Percentiles rank a stretch among this genome's conserved stretches.
Conservation (phyloP, 768 basidiomycete genomes). For the Lanmaoa pseudosensibilis region DNA sequence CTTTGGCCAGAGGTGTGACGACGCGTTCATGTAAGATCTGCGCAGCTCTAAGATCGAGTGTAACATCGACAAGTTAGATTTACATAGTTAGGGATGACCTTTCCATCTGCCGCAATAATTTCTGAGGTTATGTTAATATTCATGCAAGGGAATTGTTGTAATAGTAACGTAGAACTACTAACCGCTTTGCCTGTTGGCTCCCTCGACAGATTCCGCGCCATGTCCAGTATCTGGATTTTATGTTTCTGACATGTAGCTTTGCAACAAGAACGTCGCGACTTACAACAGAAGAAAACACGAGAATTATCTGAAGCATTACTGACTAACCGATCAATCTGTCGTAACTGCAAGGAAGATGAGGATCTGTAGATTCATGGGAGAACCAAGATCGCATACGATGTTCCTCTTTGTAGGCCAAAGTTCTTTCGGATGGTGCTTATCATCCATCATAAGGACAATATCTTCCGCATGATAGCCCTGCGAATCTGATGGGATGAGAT, state of each 20-base stretch:
- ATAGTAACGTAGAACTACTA: background rate
- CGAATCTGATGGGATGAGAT: background rate
- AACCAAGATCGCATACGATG: conserved; percentile 36
- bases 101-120: conserved; percentile 1
- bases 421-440: conserved; percentile 15
- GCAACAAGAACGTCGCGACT: conserved; percentile 6
- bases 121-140: background rate
- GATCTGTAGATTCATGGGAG: background rate
- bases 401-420: conserved; percentile 41
- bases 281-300: conserved; percentile 55
- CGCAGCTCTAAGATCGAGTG: background rate
- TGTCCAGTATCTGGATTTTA: conserved; percentile 11
- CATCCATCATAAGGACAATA: conserved; percentile 37
- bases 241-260: background rate
- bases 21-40: conserved; percentile 4
- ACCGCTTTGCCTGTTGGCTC: conserved; percentile 51
- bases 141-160: background rate
- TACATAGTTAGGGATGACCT: conserved; percentile 6
- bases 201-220: conserved; percentile 22
- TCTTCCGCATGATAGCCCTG: conserved; percentile 39
- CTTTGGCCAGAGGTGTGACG: conserved; percentile 1
- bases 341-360: conserved; percentile 30
- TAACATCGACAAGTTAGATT: background rate
- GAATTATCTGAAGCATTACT: conserved; percentile 41
- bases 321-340: conserved; percentile 43